A percentile compares a stretch with the other conserved stretches of the same genome.
Evolutionary conservation across 2,329 filamentous ascomycete species (phyloP).

Genomic region (Claviceps sp.): DNA sequence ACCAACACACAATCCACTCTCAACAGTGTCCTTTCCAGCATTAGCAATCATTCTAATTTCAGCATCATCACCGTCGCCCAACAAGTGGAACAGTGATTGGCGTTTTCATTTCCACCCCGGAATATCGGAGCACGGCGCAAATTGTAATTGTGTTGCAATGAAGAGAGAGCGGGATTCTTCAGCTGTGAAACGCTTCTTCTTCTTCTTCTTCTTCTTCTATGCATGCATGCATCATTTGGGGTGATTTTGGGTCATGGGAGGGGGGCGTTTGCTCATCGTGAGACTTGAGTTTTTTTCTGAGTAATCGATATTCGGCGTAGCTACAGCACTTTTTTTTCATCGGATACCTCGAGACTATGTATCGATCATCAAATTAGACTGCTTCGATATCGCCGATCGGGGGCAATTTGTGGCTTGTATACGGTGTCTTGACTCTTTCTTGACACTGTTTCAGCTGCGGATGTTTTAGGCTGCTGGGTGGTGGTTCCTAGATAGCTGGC

Average conservation of each 20-base stretch:
- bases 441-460: too few species aligned
- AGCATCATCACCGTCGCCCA: slow-evolving; percentile 3
- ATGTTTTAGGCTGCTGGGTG: too few species aligned
- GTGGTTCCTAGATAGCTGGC: background rate
- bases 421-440: too few species aligned
- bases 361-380: too few species aligned
- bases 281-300: background rate
- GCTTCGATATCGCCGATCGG: too few species aligned
- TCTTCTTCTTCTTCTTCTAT: background rate
- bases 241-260: too few species aligned
- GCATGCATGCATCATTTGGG: too few species aligned
- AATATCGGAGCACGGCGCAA: slow-evolving; percentile 1
- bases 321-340: background rate
- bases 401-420: too few species aligned
- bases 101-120: background rate
- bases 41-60: slow-evolving; percentile 1
- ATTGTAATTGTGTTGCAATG: background rate
- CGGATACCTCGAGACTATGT: background rate
- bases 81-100: background rate
- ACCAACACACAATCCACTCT: background rate
- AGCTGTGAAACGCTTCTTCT: background rate
- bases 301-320: background rate
- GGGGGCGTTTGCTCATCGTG: too few species aligned
- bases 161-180: background rate
- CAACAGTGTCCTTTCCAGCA: background rate